Percentiles rank a stretch among this genome's conserved stretches.
Conservation (phyloP, 805 yeast genomes). For the Martiniozyma abietophila region DNA sequence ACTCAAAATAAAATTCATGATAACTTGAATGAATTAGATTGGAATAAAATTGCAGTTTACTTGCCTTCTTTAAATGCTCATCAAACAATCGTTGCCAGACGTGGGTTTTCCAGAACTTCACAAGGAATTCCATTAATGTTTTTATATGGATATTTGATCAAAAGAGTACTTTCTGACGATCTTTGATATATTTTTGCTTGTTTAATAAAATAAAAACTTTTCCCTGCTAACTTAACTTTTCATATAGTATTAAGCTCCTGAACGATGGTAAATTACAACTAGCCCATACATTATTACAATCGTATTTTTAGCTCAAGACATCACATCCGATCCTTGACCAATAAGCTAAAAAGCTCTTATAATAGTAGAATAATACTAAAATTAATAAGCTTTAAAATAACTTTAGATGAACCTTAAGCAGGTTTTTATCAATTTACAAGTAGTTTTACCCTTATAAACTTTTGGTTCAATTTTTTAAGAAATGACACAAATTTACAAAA, state of each 20-base stretch:
- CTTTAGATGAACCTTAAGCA: too few relatives aligned
- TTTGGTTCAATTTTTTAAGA: neutral
- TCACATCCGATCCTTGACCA: too few relatives aligned
- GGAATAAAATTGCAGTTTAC: constrained; percentile 72
- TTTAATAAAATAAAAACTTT: too few relatives aligned
- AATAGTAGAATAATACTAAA: too few relatives aligned
- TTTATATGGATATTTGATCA: constrained; percentile 33
- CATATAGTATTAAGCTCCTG: too few relatives aligned
- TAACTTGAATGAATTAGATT: constrained; percentile 52
- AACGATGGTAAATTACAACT: neutral
- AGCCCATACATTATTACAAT: too few relatives aligned
- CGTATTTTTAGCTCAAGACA: too few relatives aligned
- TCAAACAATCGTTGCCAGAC: constrained; percentile 75
- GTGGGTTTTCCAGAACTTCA: constrained; percentile 45
- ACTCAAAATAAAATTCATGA: constrained; percentile 30
- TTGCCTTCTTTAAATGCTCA: constrained; percentile 74
- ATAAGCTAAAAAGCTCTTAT: too few relatives aligned
- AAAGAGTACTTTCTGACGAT: constrained; percentile 5
- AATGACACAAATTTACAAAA: too few relatives aligned
- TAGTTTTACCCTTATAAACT: neutral
- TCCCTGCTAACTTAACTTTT: too few relatives aligned
- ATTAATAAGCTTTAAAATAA: too few relatives aligned
- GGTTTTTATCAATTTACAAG: constrained; percentile 1
- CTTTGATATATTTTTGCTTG: too few relatives aligned
- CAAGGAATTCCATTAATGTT: constrained; percentile 43